These are phyloP conservation scores for Balansia obtecta DNA, from an alignment of 2,329 filamentous ascomycete genomes.

Conservation along the genomic window DNA sequence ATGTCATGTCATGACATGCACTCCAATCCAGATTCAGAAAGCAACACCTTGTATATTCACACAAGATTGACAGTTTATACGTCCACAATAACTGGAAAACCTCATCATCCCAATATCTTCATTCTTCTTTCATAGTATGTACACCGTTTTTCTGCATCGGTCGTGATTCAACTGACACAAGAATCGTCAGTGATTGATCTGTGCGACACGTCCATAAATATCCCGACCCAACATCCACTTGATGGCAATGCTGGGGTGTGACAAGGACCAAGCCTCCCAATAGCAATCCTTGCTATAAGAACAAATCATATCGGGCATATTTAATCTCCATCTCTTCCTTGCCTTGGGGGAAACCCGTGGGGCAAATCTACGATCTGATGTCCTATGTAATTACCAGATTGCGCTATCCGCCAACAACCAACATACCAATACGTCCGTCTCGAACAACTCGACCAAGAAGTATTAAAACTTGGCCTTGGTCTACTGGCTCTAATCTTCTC, in stretches of 20 bases:
- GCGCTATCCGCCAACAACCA: background rate
- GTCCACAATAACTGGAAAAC: too few species aligned
- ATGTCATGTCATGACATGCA: too few species aligned
- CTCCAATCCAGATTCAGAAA: too few species aligned
- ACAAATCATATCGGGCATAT: background rate
- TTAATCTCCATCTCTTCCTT: background rate
- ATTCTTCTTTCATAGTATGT: too few species aligned
- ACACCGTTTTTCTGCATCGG: constrained; percentile 6
- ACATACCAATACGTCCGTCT: background rate
- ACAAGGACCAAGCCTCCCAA: constrained; percentile 1
- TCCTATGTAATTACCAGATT: background rate
- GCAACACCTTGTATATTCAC: too few species aligned
- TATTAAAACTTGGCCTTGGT: background rate
- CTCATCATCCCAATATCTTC: too few species aligned
- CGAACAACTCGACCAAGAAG: background rate
- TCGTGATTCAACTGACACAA: constrained; percentile 10
- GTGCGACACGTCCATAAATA: constrained; percentile 1
- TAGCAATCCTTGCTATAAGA: constrained; percentile 1
- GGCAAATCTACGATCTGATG: background rate
- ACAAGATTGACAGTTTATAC: too few species aligned
- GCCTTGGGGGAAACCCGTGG: background rate
- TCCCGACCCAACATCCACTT: background rate
- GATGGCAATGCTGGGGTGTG: background rate
- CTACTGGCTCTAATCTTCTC: too few species aligned
- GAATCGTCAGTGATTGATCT: background rate